Evolutionary conservation across 148 eudicot species (phyloP).

Genomic region (Rhododendron ferrugineum): DNA sequence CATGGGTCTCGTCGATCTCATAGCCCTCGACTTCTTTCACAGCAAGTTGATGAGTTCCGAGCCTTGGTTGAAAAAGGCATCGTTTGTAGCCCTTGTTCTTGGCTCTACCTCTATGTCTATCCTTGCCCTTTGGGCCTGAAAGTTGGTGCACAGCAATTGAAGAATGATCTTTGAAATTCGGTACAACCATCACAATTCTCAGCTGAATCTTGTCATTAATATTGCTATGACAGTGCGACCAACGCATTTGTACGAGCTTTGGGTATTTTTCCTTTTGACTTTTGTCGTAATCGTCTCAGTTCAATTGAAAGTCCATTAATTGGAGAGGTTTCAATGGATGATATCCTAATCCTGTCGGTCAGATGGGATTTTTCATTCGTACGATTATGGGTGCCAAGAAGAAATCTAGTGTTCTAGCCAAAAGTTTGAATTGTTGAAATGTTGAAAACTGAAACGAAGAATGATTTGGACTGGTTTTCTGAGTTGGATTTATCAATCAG

Average conservation of each 20-base stretch:
- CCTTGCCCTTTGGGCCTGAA: slow-evolving; percentile 84
- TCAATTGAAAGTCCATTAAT: not conserved
- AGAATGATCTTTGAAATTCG: not conserved
- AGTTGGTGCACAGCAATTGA: not conserved
- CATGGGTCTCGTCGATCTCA: slow-evolving; percentile 81
- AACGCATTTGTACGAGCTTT: not conserved
- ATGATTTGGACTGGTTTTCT: not conserved
- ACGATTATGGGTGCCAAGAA: not conserved
- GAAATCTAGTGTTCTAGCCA: not conserved
- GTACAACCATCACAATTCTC: not conserved
- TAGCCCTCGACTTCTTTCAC: slow-evolving; percentile 81
- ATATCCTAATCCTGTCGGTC: not conserved
- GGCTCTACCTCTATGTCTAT: slow-evolving; percentile 82
- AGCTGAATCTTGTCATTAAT: not conserved
- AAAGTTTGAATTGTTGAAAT: not conserved
- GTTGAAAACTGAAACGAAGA: not conserved
- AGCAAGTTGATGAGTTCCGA: slow-evolving; percentile 62
- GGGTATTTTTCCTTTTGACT: not conserved
- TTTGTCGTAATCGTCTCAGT: not conserved
- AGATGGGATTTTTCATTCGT: not conserved
- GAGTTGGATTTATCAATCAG: not conserved
- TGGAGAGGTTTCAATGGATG: not conserved
- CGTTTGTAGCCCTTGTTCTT: slow-evolving; percentile 62
- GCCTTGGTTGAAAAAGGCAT: slow-evolving; percentile 55
- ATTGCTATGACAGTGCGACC: not conserved